A percentile compares a stretch with the other conserved stretches of the same genome.
phyloP scores from a whole-genome alignment of 2,329 filamentous ascomycete species.

The Scedosporium dehoogii region DNA sequence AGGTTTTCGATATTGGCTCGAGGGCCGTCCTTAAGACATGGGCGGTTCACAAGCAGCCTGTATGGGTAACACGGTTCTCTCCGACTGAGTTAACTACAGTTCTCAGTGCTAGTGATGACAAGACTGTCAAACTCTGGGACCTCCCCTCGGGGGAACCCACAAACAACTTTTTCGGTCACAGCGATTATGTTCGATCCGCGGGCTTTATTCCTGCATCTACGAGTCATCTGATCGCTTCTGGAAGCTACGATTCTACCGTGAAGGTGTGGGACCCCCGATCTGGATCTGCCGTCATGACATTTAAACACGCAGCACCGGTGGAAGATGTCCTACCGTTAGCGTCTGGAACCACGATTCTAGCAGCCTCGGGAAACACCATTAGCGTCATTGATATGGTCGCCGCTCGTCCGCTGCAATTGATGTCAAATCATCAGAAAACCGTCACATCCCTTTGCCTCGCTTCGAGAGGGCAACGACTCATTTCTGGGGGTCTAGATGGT shows the following conservation, averaged over 20 bases:
- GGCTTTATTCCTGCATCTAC: constrained; percentile 68
- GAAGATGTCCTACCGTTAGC: constrained; percentile 83
- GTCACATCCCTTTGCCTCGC: constrained; percentile 80
- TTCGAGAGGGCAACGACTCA: constrained; percentile 67
- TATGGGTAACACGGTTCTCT: constrained; percentile 89
- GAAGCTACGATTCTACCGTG: constrained; percentile 91
- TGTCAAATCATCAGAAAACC: constrained; percentile 95
- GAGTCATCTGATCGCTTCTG: constrained; percentile 73
- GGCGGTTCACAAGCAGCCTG: constrained; percentile 87
- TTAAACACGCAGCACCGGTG: constrained; percentile 85
- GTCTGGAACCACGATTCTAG: constrained; percentile 76
- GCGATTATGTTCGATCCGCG: constrained; percentile 84
- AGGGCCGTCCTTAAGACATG: constrained; percentile 92
- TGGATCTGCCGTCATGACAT: constrained; percentile 70
- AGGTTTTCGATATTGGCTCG: constrained; percentile 86
- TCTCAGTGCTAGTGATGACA: constrained; percentile 86
- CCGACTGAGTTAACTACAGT: constrained; percentile 76
- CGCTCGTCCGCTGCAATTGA: constrained; percentile 74
- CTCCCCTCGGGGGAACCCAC: constrained; percentile 69
- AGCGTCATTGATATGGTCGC: constrained; percentile 89
- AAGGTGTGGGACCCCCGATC: constrained; percentile 85
- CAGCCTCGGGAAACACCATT: constrained; percentile 75
- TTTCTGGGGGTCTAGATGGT: constrained; percentile 85
- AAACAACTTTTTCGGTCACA: constrained; percentile 73
- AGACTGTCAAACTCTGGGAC: constrained; percentile 90